Base-by-base conservation (phyloP, 106 monocot genomes). In the Xerophyta viscosa region DNA sequence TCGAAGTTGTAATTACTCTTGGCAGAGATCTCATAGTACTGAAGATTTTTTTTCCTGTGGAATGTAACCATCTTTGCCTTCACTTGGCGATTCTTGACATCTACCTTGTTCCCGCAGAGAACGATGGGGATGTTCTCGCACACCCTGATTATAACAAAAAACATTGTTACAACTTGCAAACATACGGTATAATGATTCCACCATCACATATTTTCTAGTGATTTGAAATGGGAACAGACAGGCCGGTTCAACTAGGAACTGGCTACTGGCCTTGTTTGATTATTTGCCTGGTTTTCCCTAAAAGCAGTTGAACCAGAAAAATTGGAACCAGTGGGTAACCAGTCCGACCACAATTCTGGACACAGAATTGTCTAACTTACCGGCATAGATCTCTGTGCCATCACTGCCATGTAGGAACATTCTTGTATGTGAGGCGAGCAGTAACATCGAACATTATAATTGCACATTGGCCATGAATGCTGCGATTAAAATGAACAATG, bases 1-100 rank as follows among this genome's bases (percentile, higher is more conserved):
- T 90, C 84, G 53, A 89, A 89, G 43, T 89, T 89, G 80, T 89
- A 89, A 31, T 90, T 90, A 71, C 90, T 84, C 67, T 90, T 90
- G 3, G 90, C 90, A 52, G 90, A 91, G n/a, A 91, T 91, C 37
- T 91, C 90, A 24, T 84, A 91, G 44, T 91, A 91, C 61, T 91
- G 90, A 13, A 84, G 84, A 44, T 91, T 91, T 69, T 80, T 91
- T 68, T 84, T 91, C 64, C 84, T 73, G 55, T 91, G 84, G 50
- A 84, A 91, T 21, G 84, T 91, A 2, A 91, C 84, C 69, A 66
- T 61, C 60, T 91, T 81, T 11, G 90, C 90, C 22, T 91, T 91
- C 54, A 84, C 84, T 47, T 91, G 84, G 57, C 84, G 70, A 67
- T 91, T 91, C 70, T 91, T 91, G 20, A 91, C 80, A 71, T 91